Conservation (phyloP, 164 flowering plant species). For the Hamamelis virginiana region DNA sequence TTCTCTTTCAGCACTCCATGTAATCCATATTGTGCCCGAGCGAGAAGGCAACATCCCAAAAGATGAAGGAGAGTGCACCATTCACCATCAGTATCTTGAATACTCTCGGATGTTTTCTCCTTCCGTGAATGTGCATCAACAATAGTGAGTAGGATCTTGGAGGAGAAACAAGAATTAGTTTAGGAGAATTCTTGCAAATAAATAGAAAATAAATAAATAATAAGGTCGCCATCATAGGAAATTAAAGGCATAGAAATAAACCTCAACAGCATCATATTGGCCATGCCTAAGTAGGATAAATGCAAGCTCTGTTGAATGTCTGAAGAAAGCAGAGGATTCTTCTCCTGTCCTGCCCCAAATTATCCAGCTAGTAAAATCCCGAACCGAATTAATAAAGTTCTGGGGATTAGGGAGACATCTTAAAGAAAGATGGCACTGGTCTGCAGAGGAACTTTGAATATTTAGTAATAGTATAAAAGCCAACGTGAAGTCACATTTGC, state of each 20-base stretch:
- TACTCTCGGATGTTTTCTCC: slow-evolving; percentile 57
- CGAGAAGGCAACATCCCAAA: slow-evolving; percentile 84
- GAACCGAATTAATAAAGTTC: slow-evolving; percentile 33
- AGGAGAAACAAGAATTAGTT: not conserved
- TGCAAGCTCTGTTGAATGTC: slow-evolving; percentile 63
- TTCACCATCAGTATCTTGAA: slow-evolving; percentile 54
- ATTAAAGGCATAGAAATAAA: slow-evolving; percentile 18
- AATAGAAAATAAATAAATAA: too few relatives aligned
- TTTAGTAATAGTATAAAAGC: slow-evolving; percentile 58
- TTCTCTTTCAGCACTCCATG: slow-evolving; percentile 52
- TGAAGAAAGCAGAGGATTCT: slow-evolving; percentile 49
- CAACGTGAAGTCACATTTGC: slow-evolving; percentile 63
- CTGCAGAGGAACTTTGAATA: slow-evolving; percentile 34
- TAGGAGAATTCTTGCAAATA: slow-evolving; percentile 2
- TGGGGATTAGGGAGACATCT: slow-evolving; percentile 47
- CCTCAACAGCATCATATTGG: slow-evolving; percentile 91
- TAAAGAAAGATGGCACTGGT: slow-evolving; percentile 30
- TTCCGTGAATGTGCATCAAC: slow-evolving; percentile 61
- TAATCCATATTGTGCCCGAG: slow-evolving; percentile 58
- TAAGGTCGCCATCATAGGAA: not conserved
- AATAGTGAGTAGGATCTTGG: slow-evolving; percentile 51
- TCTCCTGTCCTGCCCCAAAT: slow-evolving; percentile 61
- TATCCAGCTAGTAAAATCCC: slow-evolving; percentile 71
- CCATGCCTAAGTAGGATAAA: slow-evolving; percentile 62
- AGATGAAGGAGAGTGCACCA: slow-evolving; percentile 75